These are phyloP conservation scores for Vanderwaltozyma polyspora DNA, from an alignment of 805 yeast genomes.

Conservation along the genomic window DNA sequence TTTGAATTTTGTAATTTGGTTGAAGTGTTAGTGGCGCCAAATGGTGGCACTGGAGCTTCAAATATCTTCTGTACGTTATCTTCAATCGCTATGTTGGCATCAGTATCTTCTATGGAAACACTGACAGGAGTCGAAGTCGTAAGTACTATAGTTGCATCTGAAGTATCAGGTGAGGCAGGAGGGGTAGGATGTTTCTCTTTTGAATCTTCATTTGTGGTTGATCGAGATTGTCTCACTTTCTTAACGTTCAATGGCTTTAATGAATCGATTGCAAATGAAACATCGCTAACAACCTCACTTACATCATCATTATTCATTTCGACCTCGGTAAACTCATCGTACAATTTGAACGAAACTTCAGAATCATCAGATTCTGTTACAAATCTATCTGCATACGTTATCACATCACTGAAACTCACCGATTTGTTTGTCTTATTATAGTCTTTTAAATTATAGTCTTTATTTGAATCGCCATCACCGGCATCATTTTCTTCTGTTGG, in stretches of 20 bases:
- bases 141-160: neutral
- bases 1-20: slow-evolving; percentile 21
- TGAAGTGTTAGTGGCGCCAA: slow-evolving; percentile 6
- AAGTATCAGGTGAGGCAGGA: slow-evolving; percentile 7
- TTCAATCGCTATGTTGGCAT: too few species aligned
- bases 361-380: slow-evolving; percentile 17
- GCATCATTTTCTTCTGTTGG: neutral
- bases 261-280: slow-evolving; percentile 23
- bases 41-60: slow-evolving; percentile 23
- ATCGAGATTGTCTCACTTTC: slow-evolving; percentile 11
- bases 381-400: slow-evolving; percentile 25
- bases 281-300: slow-evolving; percentile 26
- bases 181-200: slow-evolving; percentile 3
- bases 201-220: slow-evolving; percentile 5
- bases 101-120: neutral
- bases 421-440: slow-evolving; percentile 19
- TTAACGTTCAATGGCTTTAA: slow-evolving; percentile 20
- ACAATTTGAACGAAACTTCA: slow-evolving; percentile 10
- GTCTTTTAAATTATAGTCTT: slow-evolving; percentile 1
- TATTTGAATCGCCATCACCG: slow-evolving; percentile 3
- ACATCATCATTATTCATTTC: slow-evolving; percentile 22
- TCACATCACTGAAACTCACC: slow-evolving; percentile 26
- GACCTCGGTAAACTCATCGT: slow-evolving; percentile 31
- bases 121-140: neutral
- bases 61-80: slow-evolving; percentile 19